Evolutionary conservation across 306 rosid species (phyloP), one percentile per base, ranked within the genome.

Genomic region (Senna tora): DNA sequence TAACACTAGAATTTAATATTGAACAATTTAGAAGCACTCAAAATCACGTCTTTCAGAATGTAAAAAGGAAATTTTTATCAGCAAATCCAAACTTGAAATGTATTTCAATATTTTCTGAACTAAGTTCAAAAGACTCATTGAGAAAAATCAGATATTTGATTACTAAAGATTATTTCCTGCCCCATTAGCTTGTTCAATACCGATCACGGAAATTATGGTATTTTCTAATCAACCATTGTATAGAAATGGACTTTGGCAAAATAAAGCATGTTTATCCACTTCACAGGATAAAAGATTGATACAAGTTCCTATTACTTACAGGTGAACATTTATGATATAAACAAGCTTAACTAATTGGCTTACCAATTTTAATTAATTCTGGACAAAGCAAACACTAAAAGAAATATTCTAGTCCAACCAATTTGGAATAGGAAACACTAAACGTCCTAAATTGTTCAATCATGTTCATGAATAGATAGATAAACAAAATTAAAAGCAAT

Each of bases 51-150:
- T 5, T 11, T 8, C 45, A 59, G 46, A 59, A 33, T 59, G 8
- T 9, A 59, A 22, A 59, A 39, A 58, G 21, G 38, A 33, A n/a
- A 33, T 59, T 36, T 32, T 14, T 33, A 14, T 33, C 65, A 58
- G 43, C 65, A 59, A 49, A 33, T 59, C 15, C 75, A 65, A 70
- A 66, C 75, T 42, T 20, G 54, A 56, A 70, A 80, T 63, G 69
- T 50, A 57, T 20, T 45, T 11, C 20, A 47, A 34, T 34, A 69
- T 64, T 70, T 65, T 66, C 36, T 30, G 28, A 56, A 50, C 2
- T 20, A 59, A 71, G 65, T 64, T 64, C 63, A 67, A 67, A 72
- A 72, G 21, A 58, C 28, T 75, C 30, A 47, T 43, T 79, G 55
- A 13, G 25, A 64, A 56, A 41, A 39, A 25, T 30, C 41, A 62